Evolutionary conservation across 2,329 filamentous ascomycete genomes (phyloP).

Genomic region (Microsporum canis): DNA sequence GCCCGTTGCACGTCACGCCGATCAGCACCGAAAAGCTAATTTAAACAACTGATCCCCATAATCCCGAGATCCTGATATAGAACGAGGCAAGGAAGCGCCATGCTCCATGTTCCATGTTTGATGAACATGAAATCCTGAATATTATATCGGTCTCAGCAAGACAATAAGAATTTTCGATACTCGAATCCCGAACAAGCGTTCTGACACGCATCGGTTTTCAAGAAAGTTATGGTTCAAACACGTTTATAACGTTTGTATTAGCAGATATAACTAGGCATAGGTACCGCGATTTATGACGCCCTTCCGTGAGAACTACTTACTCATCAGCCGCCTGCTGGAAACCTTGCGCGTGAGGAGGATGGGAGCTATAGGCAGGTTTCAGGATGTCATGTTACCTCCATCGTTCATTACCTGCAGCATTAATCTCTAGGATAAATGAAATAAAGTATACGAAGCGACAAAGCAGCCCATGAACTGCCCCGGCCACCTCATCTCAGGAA

Average conservation of each 20-base stretch:
- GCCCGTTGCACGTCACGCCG: conserved; percentile 3
- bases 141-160: background rate
- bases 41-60: conserved; percentile 1
- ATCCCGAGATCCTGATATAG: conserved; percentile 2
- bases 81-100: background rate
- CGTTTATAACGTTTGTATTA: background rate
- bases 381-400: background rate
- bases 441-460: conserved; percentile 1
- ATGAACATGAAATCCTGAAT: background rate
- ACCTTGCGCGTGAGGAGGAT: background rate
- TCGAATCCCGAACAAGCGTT: background rate
- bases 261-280: background rate
- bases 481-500: background rate
- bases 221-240: background rate
- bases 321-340: background rate
- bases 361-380: background rate
- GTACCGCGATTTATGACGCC: background rate
- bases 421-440: background rate
- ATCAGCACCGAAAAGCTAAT: conserved; percentile 3
- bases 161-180: background rate
- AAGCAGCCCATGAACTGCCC: background rate
- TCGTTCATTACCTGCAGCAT: conserved; percentile 3
- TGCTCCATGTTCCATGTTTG: conserved; percentile 2
- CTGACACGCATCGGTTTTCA: background rate
- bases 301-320: background rate